Evolutionary conservation across 73 alveolate species (phyloP), one percentile per base, ranked within the genome.

Genomic region (Paramecium biaurelia): DNA sequence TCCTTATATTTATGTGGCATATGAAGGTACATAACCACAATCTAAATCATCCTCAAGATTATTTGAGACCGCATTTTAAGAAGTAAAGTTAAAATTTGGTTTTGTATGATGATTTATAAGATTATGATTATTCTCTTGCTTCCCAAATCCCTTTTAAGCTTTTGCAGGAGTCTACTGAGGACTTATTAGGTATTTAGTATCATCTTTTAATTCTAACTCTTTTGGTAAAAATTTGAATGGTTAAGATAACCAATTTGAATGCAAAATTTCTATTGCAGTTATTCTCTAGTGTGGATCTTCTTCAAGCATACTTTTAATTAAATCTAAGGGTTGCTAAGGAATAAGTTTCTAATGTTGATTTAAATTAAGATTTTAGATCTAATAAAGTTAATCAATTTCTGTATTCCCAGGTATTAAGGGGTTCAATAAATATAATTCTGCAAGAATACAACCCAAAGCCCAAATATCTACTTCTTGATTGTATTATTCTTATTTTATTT

Each of bases 371-470:
- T 76, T 35, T 42, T 76, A 18, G 1, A 76, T 76, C 38, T 76
- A 12, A 37, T 76, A 37, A 0, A 89, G 28, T 41, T 89, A 74
- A 41, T 89, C 94, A 23, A 49, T 76, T 30, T 89, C 94, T 12
- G 58, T 18, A 10, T 37, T 70, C 0, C 94, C 94, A 20, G 94
- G 85, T 23, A 95, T 89, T 53, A 95, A 57, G 38, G 94, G 96
- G 49, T 70, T 87, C 26, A 96, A 95, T 1, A 96, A 79, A 38
- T 93, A 45, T 86, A 95, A 82, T 85, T 95, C 98, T 43, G 94
- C 94, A 10, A 95, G 85, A 14, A 95, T 89, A 72, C 98, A 95
- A 14, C 96, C 98, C 28, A 95, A 93, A n/a, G 96, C 93, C 97
- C 98, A 95, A 11, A 95, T 95, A 92, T 95, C 98, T 5, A 93